Conservation (phyloP, 2,329 filamentous ascomycete genomes). For the Claviceps pusilla region DNA sequence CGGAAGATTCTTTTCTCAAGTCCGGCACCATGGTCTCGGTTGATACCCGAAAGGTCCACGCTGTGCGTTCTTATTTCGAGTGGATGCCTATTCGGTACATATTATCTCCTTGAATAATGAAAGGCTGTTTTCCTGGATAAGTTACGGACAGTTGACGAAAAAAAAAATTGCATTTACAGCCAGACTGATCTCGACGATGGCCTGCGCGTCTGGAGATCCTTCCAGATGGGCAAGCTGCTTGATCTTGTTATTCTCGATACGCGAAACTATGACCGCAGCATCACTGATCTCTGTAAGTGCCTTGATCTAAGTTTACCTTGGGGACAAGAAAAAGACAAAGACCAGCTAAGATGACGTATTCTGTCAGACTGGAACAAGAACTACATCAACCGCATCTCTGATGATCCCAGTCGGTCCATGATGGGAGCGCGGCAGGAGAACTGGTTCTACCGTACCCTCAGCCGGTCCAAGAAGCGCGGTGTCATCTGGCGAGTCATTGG, state of each 20-base stretch:
- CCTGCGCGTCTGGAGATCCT: slow-evolving; percentile 52
- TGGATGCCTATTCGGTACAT: slow-evolving; percentile 28
- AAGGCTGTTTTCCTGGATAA: too few species aligned
- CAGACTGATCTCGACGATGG: slow-evolving; percentile 56
- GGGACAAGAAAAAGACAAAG: background rate
- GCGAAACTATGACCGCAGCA: slow-evolving; percentile 51
- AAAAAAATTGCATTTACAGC: slow-evolving; percentile 7
- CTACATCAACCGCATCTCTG: slow-evolving; percentile 45
- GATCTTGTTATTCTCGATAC: slow-evolving; percentile 58
- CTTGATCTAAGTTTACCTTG: background rate
- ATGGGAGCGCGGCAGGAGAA: slow-evolving; percentile 61
- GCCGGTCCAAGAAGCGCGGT: slow-evolving; percentile 43
- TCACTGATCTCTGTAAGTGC: slow-evolving; percentile 30
- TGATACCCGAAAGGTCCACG: slow-evolving; percentile 61
- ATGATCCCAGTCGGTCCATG: slow-evolving; percentile 51
- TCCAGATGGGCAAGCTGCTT: slow-evolving; percentile 49
- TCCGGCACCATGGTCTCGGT: slow-evolving; percentile 42
- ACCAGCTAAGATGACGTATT: slow-evolving; percentile 2
- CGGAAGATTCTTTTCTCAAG: slow-evolving; percentile 47
- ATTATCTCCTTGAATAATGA: too few species aligned
- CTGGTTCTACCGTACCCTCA: slow-evolving; percentile 54
- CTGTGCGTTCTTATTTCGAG: slow-evolving; percentile 55
- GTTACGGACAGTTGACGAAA: background rate
- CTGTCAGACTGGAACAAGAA: slow-evolving; percentile 36
- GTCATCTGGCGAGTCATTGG: slow-evolving; percentile 58